Base-by-base conservation (phyloP, 2,329 filamentous ascomycete genomes). In the Microsporum ferrugineum region DNA sequence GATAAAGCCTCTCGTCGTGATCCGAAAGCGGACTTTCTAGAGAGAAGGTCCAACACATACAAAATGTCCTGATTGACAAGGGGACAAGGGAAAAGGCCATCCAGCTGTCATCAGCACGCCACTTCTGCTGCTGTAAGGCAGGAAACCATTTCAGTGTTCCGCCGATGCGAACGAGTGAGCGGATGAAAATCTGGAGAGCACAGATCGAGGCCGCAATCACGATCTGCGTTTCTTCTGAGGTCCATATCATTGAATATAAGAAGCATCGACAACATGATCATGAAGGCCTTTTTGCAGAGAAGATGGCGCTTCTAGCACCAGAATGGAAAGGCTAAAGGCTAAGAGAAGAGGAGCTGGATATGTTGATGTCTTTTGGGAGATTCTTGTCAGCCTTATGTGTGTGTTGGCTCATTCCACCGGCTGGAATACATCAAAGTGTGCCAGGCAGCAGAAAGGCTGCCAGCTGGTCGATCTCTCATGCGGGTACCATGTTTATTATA, bases 61-160 rank as follows among this genome's bases (percentile, higher is more conserved):
- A 62, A 12, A 60, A 10, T 2, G 53, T 60, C 14, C 64, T 51
- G 7, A 56, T 36, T 31, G 62, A 36, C 10, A 65, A 57, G 5
- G 64, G 64, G 7, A 64, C 7, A n/a, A 65, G 47, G 2, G 62
- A 62, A 57, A 63, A 60, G 7, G 60, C 57, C 64, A 65, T 65
- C 64, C 64, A 65, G 61, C 39, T 65, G 51, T 65, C 64, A 47
- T 65, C 64, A 51, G 60, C 47, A 53, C 60, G 57, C 64, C 64
- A 65, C 53, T 45, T 58, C 33, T 64, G 64, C 29, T 64, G 64
- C 33, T 61, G 61, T 8, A 60, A 56, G 17, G 61, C 45, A 31
- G 60, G 55, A 53, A 61, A 60, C 45, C 59, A 29, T 45, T 60
- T 63, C 49, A 59, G 47, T 7, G 47, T 62, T 31, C 59, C 61